A percentile compares a stretch with the other conserved stretches of the same genome.
These are phyloP conservation scores for Clitopilus passeckerianus DNA, from an alignment of 768 basidiomycete species.

Conservation along the genomic window DNA sequence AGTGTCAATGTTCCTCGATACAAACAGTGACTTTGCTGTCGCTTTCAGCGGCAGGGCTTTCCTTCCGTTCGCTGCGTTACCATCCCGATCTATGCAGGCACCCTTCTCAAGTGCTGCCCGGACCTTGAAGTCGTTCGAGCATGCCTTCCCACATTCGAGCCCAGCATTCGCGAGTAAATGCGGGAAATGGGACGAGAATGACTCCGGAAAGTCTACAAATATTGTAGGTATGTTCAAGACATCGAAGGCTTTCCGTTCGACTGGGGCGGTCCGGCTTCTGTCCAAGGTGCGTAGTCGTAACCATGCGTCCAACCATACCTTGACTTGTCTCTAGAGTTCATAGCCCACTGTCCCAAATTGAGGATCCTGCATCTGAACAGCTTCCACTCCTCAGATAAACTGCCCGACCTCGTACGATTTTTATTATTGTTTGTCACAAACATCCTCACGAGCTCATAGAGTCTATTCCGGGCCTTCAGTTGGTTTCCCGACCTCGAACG, in stretches of 20 bases:
- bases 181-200: background rate
- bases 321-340: background rate
- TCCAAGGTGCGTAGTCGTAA: background rate
- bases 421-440: too few relatives aligned
- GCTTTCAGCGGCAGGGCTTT: background rate
- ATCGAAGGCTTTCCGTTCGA: background rate
- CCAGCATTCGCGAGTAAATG: background rate
- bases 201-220: background rate
- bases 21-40: background rate
- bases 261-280: background rate
- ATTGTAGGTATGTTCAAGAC: background rate
- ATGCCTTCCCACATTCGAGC: background rate
- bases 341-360: background rate
- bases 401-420: background rate
- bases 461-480: background rate
- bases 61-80: background rate
- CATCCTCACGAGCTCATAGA: background rate
- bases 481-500: background rate
- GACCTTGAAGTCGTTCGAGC: background rate
- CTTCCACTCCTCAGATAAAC: background rate
- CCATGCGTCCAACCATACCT: too few relatives aligned
- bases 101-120: background rate
- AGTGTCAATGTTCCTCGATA: background rate
- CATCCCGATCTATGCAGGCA: background rate
- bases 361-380: background rate